Evolutionary conservation across 768 basidiomycete species (phyloP).

Genomic region (Kwoniella dejecticola): DNA sequence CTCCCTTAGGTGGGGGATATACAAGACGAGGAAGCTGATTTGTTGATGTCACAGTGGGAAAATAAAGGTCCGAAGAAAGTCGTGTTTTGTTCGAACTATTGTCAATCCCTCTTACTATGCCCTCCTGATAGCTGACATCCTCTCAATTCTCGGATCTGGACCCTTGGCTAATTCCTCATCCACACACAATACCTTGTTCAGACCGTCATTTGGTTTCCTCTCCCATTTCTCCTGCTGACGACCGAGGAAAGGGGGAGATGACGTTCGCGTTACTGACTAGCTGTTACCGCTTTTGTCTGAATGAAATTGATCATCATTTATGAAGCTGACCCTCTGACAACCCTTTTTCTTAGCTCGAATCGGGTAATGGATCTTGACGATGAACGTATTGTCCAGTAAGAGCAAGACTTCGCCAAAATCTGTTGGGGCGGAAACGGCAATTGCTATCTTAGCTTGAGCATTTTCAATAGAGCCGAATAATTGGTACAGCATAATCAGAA

Average conservation of each 20-base stretch:
- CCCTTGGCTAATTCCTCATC: slow-evolving; percentile 4
- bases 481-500: background rate
- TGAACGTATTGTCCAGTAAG: background rate
- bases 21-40: no score
- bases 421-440: slow-evolving; percentile 9
- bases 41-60: no score
- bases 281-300: no score
- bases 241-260: background rate
- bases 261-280: background rate
- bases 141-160: background rate
- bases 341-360: background rate
- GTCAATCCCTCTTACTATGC: slow-evolving; percentile 1
- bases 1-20: no score
- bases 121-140: background rate
- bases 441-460: background rate
- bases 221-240: background rate
- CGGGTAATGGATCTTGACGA: background rate
- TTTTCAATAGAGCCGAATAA: background rate
- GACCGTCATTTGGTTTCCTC: background rate
- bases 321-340: background rate
- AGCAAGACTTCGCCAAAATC: background rate
- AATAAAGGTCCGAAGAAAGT: background rate
- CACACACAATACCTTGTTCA: background rate
- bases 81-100: background rate
- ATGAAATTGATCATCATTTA: no score